Percentiles rank a stretch among this genome's conserved stretches.
Conservation (phyloP, 352 stramenopile species). For the Phytophthora pluvialis region DNA sequence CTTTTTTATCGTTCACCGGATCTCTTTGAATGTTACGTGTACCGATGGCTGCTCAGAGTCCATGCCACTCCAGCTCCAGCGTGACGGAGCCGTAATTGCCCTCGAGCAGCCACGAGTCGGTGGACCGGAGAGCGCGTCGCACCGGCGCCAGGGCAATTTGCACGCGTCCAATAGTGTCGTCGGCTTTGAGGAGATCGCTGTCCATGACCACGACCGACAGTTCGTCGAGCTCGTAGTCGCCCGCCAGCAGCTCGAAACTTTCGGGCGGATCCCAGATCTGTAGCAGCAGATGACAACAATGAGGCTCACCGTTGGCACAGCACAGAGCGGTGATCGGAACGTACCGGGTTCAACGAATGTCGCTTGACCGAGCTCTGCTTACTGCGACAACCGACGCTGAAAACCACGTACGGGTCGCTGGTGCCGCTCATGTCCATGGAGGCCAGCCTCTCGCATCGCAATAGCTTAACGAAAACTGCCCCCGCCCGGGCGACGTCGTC, state of each 20-base stretch:
- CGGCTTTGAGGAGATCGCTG: conserved; percentile 49
- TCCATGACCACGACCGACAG: conserved; percentile 56
- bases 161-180: conserved; percentile 51
- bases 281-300: neutral
- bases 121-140: conserved; percentile 35
- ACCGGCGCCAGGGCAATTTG: conserved; percentile 51
- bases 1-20: conserved; percentile 1
- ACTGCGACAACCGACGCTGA: conserved; percentile 40
- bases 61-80: conserved; percentile 52
- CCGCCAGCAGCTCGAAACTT: conserved; percentile 49
- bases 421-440: conserved; percentile 36
- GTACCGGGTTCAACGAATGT: conserved; percentile 49
- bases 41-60: conserved; percentile 28
- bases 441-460: no score
- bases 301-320: neutral
- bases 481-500: conserved; percentile 36
- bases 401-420: conserved; percentile 58
- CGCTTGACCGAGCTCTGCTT: conserved; percentile 53
- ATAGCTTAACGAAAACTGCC: no score
- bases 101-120: conserved; percentile 45
- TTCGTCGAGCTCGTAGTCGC: conserved; percentile 46
- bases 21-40: conserved; percentile 14
- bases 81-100: conserved; percentile 46
- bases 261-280: conserved; percentile 60
- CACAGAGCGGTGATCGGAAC: neutral